A percentile compares a stretch with the other conserved stretches of the same genome.
These are phyloP conservation scores for Panicum hallii DNA, from an alignment of 202 grass and related monocot species.

Conservation along the genomic window DNA sequence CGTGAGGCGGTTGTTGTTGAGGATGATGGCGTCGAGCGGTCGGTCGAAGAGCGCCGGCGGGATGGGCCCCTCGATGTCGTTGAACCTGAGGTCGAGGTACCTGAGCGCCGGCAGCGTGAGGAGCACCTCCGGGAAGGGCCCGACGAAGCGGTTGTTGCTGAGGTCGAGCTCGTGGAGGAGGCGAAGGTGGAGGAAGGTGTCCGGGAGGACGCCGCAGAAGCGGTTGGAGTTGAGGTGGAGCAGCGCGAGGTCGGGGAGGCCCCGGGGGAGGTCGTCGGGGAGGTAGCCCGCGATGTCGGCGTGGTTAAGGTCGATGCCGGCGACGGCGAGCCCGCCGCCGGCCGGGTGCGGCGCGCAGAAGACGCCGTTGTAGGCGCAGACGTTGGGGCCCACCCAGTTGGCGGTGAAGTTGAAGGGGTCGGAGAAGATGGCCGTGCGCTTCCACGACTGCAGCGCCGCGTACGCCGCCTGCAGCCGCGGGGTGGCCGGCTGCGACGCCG, in stretches of 20 bases:
- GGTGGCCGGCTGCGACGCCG: conserved; percentile 24
- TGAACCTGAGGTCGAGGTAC: conserved; percentile 79
- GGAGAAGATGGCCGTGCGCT: conserved; percentile 88
- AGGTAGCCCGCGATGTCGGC: conserved; percentile 79
- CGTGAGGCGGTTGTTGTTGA: conserved; percentile 74
- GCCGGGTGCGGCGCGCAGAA: conserved; percentile 61
- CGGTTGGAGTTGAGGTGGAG: conserved; percentile 92
- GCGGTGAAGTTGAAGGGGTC: conserved; percentile 72
- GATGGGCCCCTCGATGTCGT: conserved; percentile 84
- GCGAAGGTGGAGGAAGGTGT: conserved; percentile 55
- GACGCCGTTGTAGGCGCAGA: conserved; percentile 82
- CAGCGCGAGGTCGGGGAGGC: conserved; percentile 71
- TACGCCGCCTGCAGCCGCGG: conserved; percentile 60
- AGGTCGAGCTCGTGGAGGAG: conserved; percentile 84
- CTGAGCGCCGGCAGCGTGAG: conserved; percentile 47
- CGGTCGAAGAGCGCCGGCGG: conserved; percentile 64
- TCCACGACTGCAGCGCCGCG: conserved; percentile 78
- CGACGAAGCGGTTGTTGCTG: conserved; percentile 79
- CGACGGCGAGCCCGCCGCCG: conserved; percentile 48
- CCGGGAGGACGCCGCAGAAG: conserved; percentile 65
- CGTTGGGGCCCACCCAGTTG: conserved; percentile 70
- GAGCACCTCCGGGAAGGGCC: conserved; percentile 55
- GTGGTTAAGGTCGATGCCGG: conserved; percentile 86
- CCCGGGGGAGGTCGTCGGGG: conserved; percentile 48
- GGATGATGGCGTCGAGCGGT: conserved; percentile 81